Conservation (phyloP, 805 yeast species). For the Yamadazyma insecticola region DNA sequence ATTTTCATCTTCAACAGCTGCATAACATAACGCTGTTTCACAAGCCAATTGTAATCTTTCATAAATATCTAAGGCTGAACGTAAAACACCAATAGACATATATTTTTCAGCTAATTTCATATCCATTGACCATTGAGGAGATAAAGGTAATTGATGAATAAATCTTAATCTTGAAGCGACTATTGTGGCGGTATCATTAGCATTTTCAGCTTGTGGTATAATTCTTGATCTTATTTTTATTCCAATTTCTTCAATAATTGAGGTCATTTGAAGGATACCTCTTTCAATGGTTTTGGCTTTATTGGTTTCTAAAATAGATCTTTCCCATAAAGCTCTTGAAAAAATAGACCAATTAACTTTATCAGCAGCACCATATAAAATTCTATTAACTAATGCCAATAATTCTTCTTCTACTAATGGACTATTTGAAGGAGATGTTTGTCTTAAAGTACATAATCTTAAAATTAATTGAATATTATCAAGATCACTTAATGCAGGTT, state of each 20-base stretch:
- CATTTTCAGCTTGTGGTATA: constrained; percentile 42
- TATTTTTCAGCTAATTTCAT: constrained; percentile 77
- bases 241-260: constrained; percentile 85
- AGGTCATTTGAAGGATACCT: constrained; percentile 89
- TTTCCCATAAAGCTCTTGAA: constrained; percentile 82
- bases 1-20: constrained; percentile 70
- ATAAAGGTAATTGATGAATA: constrained; percentile 67
- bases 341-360: constrained; percentile 71
- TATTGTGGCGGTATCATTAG: constrained; percentile 24
- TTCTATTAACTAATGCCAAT: constrained; percentile 68
- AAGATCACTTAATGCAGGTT: constrained; percentile 63
- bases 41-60: constrained; percentile 69
- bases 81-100: constrained; percentile 77
- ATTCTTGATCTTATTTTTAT: constrained; percentile 53
- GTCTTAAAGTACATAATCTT: constrained; percentile 57
- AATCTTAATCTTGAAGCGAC: constrained; percentile 57
- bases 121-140: constrained; percentile 87
- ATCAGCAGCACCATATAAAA: constrained; percentile 43
- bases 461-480: constrained; percentile 75
- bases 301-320: constrained; percentile 77
- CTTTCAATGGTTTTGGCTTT: constrained; percentile 87
- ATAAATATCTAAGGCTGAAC: constrained; percentile 86
- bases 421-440: constrained; percentile 68
- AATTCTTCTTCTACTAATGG: constrained; percentile 77
- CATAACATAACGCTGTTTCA: constrained; percentile 88